phyloP scores from a whole-genome alignment of 352 stramenopile species.

The Phytophthora aleatoria region DNA sequence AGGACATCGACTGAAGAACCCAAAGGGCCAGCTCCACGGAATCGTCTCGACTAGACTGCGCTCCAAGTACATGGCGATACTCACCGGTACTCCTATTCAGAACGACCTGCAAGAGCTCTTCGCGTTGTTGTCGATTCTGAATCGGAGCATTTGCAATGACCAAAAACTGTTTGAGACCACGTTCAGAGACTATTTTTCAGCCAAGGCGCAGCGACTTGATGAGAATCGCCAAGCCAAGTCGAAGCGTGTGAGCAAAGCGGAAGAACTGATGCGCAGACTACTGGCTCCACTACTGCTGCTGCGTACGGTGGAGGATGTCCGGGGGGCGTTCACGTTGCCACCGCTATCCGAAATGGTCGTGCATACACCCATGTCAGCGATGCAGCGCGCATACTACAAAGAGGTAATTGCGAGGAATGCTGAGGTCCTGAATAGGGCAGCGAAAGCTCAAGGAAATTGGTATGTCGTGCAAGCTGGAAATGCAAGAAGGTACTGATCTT shows the following conservation, averaged over 20 bases:
- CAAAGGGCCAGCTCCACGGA: conserved; percentile 58
- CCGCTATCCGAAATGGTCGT: conserved; percentile 80
- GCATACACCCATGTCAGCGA: conserved; percentile 73
- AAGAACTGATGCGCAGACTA: conserved; percentile 62
- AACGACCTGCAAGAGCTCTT: conserved; percentile 88
- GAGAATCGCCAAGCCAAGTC: conserved; percentile 27
- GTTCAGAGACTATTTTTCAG: conserved; percentile 70
- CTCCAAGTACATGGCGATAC: conserved; percentile 55
- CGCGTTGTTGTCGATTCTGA: conserved; percentile 75
- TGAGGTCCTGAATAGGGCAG: conserved; percentile 52
- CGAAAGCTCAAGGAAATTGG: conserved; percentile 34
- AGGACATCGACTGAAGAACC: conserved; percentile 90
- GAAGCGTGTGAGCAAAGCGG: conserved; percentile 30
- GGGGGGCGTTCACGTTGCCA: conserved; percentile 68
- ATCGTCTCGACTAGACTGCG: conserved; percentile 46
- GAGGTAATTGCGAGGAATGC: conserved; percentile 74
- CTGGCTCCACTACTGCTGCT: conserved; percentile 66
- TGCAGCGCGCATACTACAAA: conserved; percentile 86
- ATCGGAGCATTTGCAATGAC: conserved; percentile 86
- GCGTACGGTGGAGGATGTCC: conserved; percentile 71
- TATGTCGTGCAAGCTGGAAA: conserved; percentile 9
- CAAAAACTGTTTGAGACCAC: conserved; percentile 52
- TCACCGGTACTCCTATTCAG: conserved; percentile 89
- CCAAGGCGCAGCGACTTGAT: conserved; percentile 59
- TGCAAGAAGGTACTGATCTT: not conserved